Percentiles rank a stretch among this genome's conserved stretches.
These are phyloP conservation scores for Sphaerulina musiva DNA, from an alignment of 2,329 filamentous ascomycete species.

Conservation along the genomic window DNA sequence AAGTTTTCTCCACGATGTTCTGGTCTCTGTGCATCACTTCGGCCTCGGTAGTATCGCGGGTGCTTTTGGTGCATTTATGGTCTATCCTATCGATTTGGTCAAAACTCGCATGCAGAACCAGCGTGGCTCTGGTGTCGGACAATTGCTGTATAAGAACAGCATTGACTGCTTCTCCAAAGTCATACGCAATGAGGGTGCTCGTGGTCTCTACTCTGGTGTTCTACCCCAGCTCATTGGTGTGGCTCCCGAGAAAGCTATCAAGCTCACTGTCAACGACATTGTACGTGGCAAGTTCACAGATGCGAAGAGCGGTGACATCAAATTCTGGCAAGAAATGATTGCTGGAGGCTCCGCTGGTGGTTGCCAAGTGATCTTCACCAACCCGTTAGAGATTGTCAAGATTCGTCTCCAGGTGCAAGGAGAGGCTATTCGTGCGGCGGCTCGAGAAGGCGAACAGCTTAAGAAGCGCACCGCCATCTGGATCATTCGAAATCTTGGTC, in stretches of 20 bases:
- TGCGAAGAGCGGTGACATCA: constrained; percentile 66
- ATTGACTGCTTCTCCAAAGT: constrained; percentile 93
- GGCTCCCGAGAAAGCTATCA: constrained; percentile 98
- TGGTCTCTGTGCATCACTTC: constrained; percentile 86
- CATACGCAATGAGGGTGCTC: constrained; percentile 81
- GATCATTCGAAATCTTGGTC: constrained; percentile 92
- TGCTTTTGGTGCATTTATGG: constrained; percentile 98
- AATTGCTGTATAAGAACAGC: constrained; percentile 93
- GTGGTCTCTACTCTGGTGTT: constrained; percentile 88
- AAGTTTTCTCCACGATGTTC: constrained; percentile 55
- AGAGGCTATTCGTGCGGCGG: constrained; percentile 71
- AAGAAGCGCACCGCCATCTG: constrained; percentile 91
- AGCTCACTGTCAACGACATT: constrained; percentile 95
- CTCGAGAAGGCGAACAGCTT: constrained; percentile 67
- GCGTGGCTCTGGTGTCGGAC: constrained; percentile 71
- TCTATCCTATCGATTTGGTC: constrained; percentile 96
- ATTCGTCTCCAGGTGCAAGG: constrained; percentile 97
- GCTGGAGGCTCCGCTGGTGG: constrained; percentile 84
- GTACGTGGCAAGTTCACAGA: constrained; percentile 71
- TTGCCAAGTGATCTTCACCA: constrained; percentile 97
- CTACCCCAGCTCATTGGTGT: constrained; percentile 93
- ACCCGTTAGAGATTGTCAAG: constrained; percentile 98
- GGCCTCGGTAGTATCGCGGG: constrained; percentile 80
- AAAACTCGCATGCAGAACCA: constrained; percentile 99
- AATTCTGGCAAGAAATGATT: constrained; percentile 64